A percentile compares a stretch with the other conserved stretches of the same genome.
phyloP scores from a whole-genome alignment of 805 yeast species.

The Yarrowia alimentaria region DNA sequence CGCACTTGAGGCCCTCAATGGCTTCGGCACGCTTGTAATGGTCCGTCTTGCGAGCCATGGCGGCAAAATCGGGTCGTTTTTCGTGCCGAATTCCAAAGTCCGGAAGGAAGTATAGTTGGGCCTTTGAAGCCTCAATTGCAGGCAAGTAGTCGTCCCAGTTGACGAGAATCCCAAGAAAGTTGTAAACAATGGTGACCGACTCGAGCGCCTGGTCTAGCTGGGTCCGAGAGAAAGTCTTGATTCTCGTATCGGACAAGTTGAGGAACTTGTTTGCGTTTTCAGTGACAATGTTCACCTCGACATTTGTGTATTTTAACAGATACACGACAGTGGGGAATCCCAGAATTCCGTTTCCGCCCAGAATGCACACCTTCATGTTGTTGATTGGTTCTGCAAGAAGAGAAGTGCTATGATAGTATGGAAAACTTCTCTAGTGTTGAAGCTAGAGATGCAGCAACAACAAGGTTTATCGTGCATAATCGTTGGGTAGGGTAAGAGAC shows the following conservation, averaged over 20 bases:
- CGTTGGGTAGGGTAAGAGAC: too few relatives aligned
- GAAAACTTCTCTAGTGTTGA: too few relatives aligned
- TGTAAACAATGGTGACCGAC: constrained; percentile 1
- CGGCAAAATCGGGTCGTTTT: constrained; percentile 13
- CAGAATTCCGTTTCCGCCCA: constrained; percentile 16
- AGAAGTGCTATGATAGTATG: too few relatives aligned
- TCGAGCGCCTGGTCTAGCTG: background rate
- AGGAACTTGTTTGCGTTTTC: background rate
- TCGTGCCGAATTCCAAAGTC: constrained; percentile 15
- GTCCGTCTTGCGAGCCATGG: constrained; percentile 17
- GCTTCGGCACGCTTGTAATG: constrained; percentile 8
- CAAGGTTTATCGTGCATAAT: too few relatives aligned
- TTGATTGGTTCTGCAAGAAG: too few relatives aligned
- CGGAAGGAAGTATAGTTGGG: constrained; percentile 5
- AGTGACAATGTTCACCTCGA: background rate
- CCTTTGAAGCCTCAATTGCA: constrained; percentile 6
- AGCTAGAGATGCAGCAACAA: too few relatives aligned
- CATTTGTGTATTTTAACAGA: constrained; percentile 8
- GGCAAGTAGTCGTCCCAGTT: constrained; percentile 5
- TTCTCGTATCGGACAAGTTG: too few relatives aligned
- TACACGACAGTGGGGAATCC: constrained; percentile 4
- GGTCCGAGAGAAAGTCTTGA: background rate
- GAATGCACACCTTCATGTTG: constrained; percentile 5
- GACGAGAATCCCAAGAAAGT: constrained; percentile 14
- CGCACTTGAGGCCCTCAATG: constrained; percentile 3